Evolutionary conservation across 1,284 basidiomycete species (phyloP), one percentile per base, ranked within the genome.

Genomic region (Neolentinus lepideus): DNA sequence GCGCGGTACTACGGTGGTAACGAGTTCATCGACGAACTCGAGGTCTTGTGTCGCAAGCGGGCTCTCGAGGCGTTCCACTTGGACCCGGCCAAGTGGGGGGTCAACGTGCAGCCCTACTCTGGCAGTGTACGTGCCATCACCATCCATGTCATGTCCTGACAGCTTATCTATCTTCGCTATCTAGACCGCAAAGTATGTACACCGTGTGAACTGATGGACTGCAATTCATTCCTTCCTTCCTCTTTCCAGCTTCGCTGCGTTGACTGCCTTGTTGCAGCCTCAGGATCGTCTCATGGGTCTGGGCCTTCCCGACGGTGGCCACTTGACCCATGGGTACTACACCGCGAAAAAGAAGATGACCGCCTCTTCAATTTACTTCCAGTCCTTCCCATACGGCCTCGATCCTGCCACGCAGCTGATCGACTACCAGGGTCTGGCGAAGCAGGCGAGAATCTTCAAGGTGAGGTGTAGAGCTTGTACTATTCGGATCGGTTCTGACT

Each of bases 341-440:
- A 98, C 95, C 60, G 94, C 94, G 61, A 98, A 98, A 79, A 97
- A 98, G 83, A 99, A 99, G 78, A 99, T 99, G 85, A 98, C 96
- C 54, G 94, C 97, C 25, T 99, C 96, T 43, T 98, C 96, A 19
- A 98, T 99, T 78, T 99, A 99, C 83, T 99, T 99, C 90, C 95
- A 99, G 74, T 98, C 96, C 50, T 83, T 98, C 72, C 97, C 97
- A 52, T 99, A 99, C 71, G 86, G 84, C 58, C 91, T 99, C 63
- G 83, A 88, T 67, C 86, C 89, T 53, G 72, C 83, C 56, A 92
- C 89, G 59, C 90, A 97, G 70, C 80, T 96, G 65, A 88, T 99
- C 66, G 94, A 99, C 79, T 98, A 98, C 75, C 79, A 78, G 53
- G 79, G 75, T 51, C 84, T 99, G 66, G 82, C 85, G 58, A 79